Evolutionary conservation across 805 yeast species (phyloP).

Genomic region (Yamadazyma sp.): DNA sequence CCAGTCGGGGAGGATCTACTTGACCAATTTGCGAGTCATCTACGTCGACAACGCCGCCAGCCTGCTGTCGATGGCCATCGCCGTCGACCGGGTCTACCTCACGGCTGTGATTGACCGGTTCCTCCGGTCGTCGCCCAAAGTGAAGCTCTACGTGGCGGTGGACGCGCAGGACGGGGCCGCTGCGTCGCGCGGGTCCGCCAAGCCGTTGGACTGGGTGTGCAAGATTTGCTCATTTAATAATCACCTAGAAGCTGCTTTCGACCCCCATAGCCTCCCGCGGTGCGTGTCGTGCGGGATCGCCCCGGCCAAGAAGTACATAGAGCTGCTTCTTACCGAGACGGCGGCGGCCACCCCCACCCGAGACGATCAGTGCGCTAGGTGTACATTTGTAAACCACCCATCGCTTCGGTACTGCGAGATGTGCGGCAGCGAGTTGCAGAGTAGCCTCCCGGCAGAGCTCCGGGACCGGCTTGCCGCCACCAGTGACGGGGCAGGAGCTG

Average conservation of each 20-base stretch:
- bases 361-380: conserved; percentile 47
- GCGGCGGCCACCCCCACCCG: background rate
- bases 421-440: conserved; percentile 60
- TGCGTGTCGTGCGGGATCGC: conserved; percentile 43
- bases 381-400: conserved; percentile 85
- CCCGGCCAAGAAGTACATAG: conserved; percentile 17
- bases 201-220: conserved; percentile 69
- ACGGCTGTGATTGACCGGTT: conserved; percentile 54
- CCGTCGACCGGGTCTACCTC: conserved; percentile 40
- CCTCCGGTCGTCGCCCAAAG: conserved; percentile 75
- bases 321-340: background rate
- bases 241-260: conserved; percentile 19
- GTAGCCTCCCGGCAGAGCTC: conserved; percentile 14
- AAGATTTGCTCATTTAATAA: conserved; percentile 84
- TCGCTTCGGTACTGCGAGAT: conserved; percentile 78
- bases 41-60: conserved; percentile 57
- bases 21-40: conserved; percentile 72
- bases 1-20: conserved; percentile 75
- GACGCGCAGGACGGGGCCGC: conserved; percentile 4
- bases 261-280: conserved; percentile 27
- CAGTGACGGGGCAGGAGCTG: too few relatives aligned
- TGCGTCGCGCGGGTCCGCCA: background rate
- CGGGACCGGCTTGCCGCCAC: conserved; percentile 2
- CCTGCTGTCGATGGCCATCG: conserved; percentile 47
- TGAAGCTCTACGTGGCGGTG: conserved; percentile 35